These are phyloP conservation scores for Brassica hybrid DNA, from an alignment of 441 rosid genomes.

Conservation along the genomic window DNA sequence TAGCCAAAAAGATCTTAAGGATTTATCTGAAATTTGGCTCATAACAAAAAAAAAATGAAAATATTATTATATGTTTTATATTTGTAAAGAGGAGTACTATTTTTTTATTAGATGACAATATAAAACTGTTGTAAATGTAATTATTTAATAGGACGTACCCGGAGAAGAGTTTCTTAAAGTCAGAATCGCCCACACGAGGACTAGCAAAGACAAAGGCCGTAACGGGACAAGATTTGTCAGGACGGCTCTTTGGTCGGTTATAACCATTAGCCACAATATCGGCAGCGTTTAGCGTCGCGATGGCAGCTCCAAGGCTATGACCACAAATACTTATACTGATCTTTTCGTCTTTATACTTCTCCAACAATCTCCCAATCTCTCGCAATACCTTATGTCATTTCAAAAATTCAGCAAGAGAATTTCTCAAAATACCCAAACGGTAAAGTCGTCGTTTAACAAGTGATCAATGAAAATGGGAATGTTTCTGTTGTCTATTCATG, in stretches of 20 bases:
- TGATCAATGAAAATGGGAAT: background rate
- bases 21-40: too few species aligned
- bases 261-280: constrained; percentile 74
- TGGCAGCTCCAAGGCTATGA: constrained; percentile 85
- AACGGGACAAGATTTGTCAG: constrained; percentile 54
- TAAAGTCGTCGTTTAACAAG: background rate
- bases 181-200: constrained; percentile 78
- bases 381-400: constrained; percentile 50
- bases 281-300: constrained; percentile 74
- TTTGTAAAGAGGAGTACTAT: background rate
- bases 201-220: constrained; percentile 77
- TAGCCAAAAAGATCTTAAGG: too few species aligned
- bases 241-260: constrained; percentile 48
- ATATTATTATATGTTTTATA: background rate
- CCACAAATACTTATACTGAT: constrained; percentile 76
- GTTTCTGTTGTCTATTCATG: too few species aligned
- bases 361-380: constrained; percentile 72
- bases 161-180: constrained; percentile 54
- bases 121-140: background rate
- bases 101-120: background rate
- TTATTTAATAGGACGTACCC: constrained; percentile 27
- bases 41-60: too few species aligned
- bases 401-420: background rate
- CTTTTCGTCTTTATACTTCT: constrained; percentile 67
- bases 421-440: constrained; percentile 8